Conservation (phyloP, 768 basidiomycete species). For the Neoboletus brunneissimus region DNA sequence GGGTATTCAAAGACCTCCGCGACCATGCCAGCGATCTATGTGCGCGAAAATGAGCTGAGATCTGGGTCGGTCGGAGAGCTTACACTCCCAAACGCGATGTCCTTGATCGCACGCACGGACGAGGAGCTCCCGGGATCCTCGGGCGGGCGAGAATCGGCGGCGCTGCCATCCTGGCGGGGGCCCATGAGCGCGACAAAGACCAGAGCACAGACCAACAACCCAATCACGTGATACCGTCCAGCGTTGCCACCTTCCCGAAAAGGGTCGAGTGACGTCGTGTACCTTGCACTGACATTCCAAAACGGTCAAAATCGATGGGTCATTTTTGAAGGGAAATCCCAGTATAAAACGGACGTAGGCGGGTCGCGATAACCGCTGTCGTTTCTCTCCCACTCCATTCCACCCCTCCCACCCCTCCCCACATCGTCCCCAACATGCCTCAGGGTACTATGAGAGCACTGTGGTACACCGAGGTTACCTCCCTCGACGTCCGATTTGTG, state of each 20-base stretch:
- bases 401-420: neutral
- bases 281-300: slow-evolving; percentile 19
- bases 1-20: slow-evolving; percentile 91
- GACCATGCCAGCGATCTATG: slow-evolving; percentile 74
- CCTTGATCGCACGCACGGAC: slow-evolving; percentile 36
- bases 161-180: neutral
- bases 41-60: neutral
- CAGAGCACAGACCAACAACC: neutral
- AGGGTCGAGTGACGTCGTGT: slow-evolving; percentile 26
- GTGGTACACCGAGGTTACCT: slow-evolving; percentile 61
- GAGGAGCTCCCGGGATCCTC: neutral
- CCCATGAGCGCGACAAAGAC: neutral
- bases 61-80: slow-evolving; percentile 5
- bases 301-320: slow-evolving; percentile 9
- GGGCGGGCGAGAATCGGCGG: neutral
- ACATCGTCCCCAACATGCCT: slow-evolving; percentile 38
- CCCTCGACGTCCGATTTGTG: slow-evolving; percentile 1
- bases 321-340: slow-evolving; percentile 8
- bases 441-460: slow-evolving; percentile 71
- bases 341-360: slow-evolving; percentile 20
- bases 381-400: slow-evolving; percentile 4
- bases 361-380: neutral
- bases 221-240: slow-evolving; percentile 12
- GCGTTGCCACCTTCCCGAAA: neutral
- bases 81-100: slow-evolving; percentile 50